phyloP scores from a whole-genome alignment of 257 asterid species.

The Gentiana straminea region DNA sequence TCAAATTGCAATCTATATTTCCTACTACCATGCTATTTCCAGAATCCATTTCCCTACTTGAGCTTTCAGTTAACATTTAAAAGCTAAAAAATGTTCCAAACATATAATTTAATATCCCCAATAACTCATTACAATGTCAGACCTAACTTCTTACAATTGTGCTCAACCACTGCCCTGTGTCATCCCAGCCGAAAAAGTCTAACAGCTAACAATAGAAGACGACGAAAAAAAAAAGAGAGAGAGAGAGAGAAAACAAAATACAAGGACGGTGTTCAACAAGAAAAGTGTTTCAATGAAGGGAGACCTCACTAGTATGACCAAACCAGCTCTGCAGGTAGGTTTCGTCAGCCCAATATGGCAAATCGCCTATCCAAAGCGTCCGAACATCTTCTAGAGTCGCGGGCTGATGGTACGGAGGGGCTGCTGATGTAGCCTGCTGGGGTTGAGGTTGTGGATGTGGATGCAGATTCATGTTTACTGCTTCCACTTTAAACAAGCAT shows the following conservation, averaged over 20 bases:
- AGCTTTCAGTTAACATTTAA: too few species aligned
- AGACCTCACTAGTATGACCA: slow-evolving; percentile 78
- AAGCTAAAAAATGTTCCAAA: too few species aligned
- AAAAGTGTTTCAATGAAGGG: too few species aligned
- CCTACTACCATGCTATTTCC: too few species aligned
- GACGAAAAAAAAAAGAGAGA: background rate
- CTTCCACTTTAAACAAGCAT: too few species aligned
- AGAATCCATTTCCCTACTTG: too few species aligned
- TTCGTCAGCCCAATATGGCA: slow-evolving; percentile 99
- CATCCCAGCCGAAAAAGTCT: background rate
- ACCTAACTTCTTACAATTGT: background rate
- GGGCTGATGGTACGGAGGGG: slow-evolving; percentile 88
- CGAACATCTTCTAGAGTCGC: slow-evolving; percentile 94
- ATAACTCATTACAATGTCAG: background rate
- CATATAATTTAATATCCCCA: background rate
- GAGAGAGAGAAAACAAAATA: too few species aligned
- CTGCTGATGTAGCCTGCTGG: slow-evolving; percentile 8
- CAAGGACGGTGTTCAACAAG: background rate
- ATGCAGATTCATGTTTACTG: slow-evolving; percentile 18
- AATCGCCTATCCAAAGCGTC: slow-evolving; percentile 98
- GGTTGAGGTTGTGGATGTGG: background rate
- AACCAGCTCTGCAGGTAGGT: slow-evolving; percentile 87
- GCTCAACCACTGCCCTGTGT: too few species aligned
- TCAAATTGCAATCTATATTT: too few species aligned
- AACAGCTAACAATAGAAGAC: background rate